Percentiles rank a stretch among this genome's conserved stretches.
These are phyloP conservation scores for cucumber (Cucumis sativus) DNA, from an alignment of 306 rosid species.

Conservation along the genomic window Cucumber_9930_V3 NC_026658.2:10174501-10175000, in stretches of 20 bases:
- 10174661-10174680: conserved; percentile 9
- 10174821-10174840: not conserved
- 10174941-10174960: conserved; percentile 7
- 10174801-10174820: not conserved
- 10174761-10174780: not conserved
- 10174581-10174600: too few species aligned
- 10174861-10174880: not conserved
- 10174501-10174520: not conserved
- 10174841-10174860: not conserved
- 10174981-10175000: not conserved
- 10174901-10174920: not conserved
- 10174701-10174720: accelerated
- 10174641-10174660: conserved; percentile 3
- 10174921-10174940: conserved; percentile 1
- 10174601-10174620: conserved; percentile 2
- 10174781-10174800: not conserved
- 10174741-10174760: conserved; percentile 1
- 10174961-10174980: not conserved
- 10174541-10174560: not conserved
- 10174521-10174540: not conserved
- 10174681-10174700: not conserved
- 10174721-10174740: not conserved
- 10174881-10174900: not conserved
- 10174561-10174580: not conserved
- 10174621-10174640: not conserved